Base-by-base conservation (phyloP, 768 basidiomycete genomes). In the Cantharellus cinnabarinus region DNA sequence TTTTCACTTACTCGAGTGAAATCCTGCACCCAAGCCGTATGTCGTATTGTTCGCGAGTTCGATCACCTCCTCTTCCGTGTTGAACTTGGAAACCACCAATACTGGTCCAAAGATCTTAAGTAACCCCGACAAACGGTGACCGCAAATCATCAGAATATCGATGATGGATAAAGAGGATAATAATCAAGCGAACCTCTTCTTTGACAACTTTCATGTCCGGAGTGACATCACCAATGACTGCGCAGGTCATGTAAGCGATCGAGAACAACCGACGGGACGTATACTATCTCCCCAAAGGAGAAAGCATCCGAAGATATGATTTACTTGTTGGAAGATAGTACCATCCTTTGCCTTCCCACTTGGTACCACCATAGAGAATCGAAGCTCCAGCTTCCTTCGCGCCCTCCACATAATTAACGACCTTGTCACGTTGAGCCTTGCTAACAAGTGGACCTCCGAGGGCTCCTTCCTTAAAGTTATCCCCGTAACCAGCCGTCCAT, bases 91-190 rank as follows among this genome's bases (percentile, higher is more conserved):
- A 50, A 97, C 78, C 35, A 80, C 77, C 44, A 93, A 77, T 2
- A 98, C 93, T 37, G 94, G 94, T 4, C 94, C 94, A 68, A 98
- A 98, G 64, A 95, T 95, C 82, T 93, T 52, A 15, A n/a, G n/a
- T n/a, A n/a, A 40, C n/a, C 57, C 41, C 2, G 35, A 15, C 56
- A 14, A 56, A 55, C 53, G 59, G 56, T 61, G 20, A 29, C 20
- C 20, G 20, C 20, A 29, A 29, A 29, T 29, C 20, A 29, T 29
- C 20, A 29, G 20, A 29, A 29, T 29, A 29, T 59, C 66, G 58
- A 44, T 44, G 58, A 61, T 14, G 38, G 58, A 48, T 58, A 58
- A 52, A 48, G 40, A 58, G 57, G 41, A 29, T 57, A 56, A 57
- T 55, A 41, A 60, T 10, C 5, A 10, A 5, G 35, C 61, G 41